Evolutionary conservation across 805 yeast genomes (phyloP).

Genomic region (Huiozyma naganishii): DNA sequence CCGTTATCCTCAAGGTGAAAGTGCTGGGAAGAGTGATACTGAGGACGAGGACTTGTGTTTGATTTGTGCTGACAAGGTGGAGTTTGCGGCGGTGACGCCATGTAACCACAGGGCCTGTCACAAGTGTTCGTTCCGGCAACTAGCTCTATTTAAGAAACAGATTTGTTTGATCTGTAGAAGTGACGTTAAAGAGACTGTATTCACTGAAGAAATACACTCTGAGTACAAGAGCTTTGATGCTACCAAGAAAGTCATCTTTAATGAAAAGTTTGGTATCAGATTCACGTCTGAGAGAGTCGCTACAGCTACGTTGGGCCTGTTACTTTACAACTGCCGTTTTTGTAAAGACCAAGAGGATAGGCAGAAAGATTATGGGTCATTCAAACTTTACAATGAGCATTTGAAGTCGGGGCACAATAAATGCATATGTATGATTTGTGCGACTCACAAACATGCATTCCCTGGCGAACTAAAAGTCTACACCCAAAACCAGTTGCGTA

Average conservation of each 20-base stretch:
- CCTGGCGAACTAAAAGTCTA: conserved; percentile 57
- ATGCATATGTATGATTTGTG: conserved; percentile 66
- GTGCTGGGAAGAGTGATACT: conserved; percentile 12
- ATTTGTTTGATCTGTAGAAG: conserved; percentile 80
- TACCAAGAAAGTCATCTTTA: conserved; percentile 11
- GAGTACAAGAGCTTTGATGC: conserved; percentile 31
- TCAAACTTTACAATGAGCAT: conserved; percentile 56
- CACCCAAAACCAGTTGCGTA: conserved; percentile 48
- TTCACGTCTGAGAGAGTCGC: conserved; percentile 47
- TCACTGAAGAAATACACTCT: conserved; percentile 38
- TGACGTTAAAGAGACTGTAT: conserved; percentile 46
- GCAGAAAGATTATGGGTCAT: conserved; percentile 31
- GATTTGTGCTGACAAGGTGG: conserved; percentile 70
- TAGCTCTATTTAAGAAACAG: conserved; percentile 65
- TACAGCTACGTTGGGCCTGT: conserved; percentile 39
- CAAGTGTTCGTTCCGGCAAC: conserved; percentile 67
- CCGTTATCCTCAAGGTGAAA: too few species aligned
- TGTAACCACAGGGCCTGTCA: conserved; percentile 85
- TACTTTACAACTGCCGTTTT: conserved; percentile 48
- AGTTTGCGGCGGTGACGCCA: conserved; percentile 59
- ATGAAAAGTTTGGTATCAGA: conserved; percentile 41
- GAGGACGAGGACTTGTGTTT: conserved; percentile 45
- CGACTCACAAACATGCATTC: conserved; percentile 65
- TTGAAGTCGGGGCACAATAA: conserved; percentile 51
- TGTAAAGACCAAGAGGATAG: conserved; percentile 25